Evolutionary conservation across 148 eudicot species (phyloP).

Genomic region (Rhododendron vialii): DNA sequence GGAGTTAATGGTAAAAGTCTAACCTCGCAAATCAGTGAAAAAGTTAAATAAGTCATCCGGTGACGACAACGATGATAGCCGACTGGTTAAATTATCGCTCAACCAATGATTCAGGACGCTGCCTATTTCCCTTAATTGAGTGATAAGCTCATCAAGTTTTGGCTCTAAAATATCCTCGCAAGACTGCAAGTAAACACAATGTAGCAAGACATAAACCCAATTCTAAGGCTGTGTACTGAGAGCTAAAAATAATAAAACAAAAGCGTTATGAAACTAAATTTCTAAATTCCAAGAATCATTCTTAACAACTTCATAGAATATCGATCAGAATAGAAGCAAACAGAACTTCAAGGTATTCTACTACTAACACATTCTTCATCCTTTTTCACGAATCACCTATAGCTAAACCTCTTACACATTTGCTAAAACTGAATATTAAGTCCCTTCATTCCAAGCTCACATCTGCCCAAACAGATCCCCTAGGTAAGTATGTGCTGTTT

Average conservation of each 20-base stretch:
- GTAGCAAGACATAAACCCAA: not conserved
- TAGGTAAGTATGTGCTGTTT: not conserved
- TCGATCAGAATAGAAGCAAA: not conserved
- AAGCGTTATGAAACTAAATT: not conserved
- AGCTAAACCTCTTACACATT: not conserved
- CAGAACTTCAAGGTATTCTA: not conserved
- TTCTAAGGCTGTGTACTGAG: not conserved
- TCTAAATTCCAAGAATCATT: not conserved
- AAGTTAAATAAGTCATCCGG: slow-evolving; percentile 92
- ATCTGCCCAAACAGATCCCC: not conserved
- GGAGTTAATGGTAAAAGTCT: not conserved
- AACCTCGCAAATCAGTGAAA: slow-evolving; percentile 82
- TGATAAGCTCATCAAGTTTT: slow-evolving; percentile 52
- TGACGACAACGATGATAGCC: slow-evolving; percentile 53
- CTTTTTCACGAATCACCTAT: not conserved
- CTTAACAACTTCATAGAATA: not conserved
- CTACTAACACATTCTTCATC: not conserved
- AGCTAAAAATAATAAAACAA: too few species aligned
- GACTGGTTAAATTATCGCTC: slow-evolving; percentile 43
- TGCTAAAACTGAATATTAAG: not conserved
- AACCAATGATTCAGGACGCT: slow-evolving; percentile 58
- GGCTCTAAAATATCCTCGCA: slow-evolving; percentile 80
- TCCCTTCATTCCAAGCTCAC: not conserved
- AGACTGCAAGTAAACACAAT: slow-evolving; percentile 36
- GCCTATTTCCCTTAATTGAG: slow-evolving; percentile 55